Conservation (phyloP, 2,329 filamentous ascomycete genomes). For the Claviceps sp. region DNA sequence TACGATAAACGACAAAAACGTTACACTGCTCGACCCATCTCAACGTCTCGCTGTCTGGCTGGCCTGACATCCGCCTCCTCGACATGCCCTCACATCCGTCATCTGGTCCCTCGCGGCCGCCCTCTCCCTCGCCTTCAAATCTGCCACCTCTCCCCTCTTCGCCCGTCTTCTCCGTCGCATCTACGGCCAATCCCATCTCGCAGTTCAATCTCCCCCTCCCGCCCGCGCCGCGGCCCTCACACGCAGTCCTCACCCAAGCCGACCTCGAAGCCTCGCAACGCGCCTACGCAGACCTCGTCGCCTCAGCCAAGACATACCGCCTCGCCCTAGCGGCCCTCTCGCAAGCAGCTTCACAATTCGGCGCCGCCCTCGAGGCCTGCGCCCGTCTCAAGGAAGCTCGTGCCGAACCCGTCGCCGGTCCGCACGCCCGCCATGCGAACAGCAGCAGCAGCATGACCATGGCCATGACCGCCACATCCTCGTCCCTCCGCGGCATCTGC, state of each 20-base stretch:
- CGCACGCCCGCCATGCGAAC: constrained; percentile 24
- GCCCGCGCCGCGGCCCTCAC: constrained; percentile 42
- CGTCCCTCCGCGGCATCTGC: constrained; percentile 29
- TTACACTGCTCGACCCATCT: no score
- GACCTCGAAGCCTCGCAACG: constrained; percentile 50
- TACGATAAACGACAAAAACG: no score
- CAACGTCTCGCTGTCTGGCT: no score
- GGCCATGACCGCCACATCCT: constrained; percentile 27
- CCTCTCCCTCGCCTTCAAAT: constrained; percentile 40
- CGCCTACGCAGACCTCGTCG: constrained; percentile 48
- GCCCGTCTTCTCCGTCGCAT: constrained; percentile 50
- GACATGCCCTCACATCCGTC: neutral
- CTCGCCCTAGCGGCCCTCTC: constrained; percentile 48
- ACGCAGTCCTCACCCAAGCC: constrained; percentile 47
- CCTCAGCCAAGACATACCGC: constrained; percentile 51
- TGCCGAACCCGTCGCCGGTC: constrained; percentile 37
- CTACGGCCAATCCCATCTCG: constrained; percentile 46
- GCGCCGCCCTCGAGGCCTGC: constrained; percentile 51
- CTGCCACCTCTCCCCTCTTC: constrained; percentile 48
- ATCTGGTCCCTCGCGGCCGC: constrained; percentile 22
- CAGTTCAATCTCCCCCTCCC: constrained; percentile 46
- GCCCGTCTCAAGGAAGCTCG: constrained; percentile 55
- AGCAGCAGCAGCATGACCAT: constrained; percentile 27
- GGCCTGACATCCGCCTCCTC: neutral
- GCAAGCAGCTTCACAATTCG: constrained; percentile 48